phyloP scores from a whole-genome alignment of 306 rosid genomes.

The Alnus glutinosa region DNA sequence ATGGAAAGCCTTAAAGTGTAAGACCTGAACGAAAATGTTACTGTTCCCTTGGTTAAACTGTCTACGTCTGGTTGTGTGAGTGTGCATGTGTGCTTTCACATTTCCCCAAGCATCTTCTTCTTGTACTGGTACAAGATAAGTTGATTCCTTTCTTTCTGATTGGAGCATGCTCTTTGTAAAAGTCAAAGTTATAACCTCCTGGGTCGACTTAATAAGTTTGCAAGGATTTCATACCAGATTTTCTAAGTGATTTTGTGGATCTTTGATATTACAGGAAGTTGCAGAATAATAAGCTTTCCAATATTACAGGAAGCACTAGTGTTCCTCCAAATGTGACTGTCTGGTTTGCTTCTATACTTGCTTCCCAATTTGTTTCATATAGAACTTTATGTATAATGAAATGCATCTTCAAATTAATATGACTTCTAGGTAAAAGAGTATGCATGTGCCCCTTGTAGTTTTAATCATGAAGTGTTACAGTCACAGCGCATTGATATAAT shows the following conservation, averaged over 20 bases:
- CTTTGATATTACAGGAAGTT: constrained; percentile 62
- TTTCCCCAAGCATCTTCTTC: constrained; percentile 8
- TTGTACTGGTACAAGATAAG: constrained; percentile 2
- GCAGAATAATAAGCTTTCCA: constrained; percentile 61
- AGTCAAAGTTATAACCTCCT: not conserved
- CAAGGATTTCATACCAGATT: not conserved
- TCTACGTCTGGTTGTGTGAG: not conserved
- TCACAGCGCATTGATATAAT: not conserved
- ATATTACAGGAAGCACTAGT: constrained; percentile 51
- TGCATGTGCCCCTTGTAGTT: not conserved
- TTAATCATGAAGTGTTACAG: not conserved
- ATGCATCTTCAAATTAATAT: not conserved
- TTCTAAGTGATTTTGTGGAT: constrained; percentile 30
- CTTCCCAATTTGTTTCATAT: constrained; percentile 9
- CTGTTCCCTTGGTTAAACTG: constrained; percentile 1
- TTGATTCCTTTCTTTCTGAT: not conserved
- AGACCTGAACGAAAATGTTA: constrained; percentile 39
- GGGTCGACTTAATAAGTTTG: constrained; percentile 1
- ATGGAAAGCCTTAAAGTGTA: constrained; percentile 55
- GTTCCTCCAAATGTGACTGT: constrained; percentile 72
- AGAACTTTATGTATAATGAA: not conserved
- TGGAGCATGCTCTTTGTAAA: not conserved
- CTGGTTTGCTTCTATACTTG: constrained; percentile 56
- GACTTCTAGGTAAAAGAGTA: not conserved
- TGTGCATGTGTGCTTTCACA: not conserved